Base-by-base conservation (phyloP, 805 yeast genomes). In the Wickerhamomyces hampshirensis region DNA sequence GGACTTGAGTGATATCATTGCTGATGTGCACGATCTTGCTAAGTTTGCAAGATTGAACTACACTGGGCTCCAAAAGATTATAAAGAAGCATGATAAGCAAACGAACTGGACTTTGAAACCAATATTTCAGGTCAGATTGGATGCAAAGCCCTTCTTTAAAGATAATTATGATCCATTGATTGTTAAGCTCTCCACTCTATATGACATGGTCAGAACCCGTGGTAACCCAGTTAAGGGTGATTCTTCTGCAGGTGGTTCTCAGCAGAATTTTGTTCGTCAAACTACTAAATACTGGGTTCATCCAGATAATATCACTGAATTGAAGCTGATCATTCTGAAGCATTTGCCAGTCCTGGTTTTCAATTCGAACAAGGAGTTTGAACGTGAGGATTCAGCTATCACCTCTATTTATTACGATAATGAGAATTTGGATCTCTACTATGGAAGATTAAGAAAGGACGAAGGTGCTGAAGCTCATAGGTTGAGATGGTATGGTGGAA, bases 231-330 rank as follows among this genome's bases (percentile, higher is more conserved):
- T 87, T 27, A 74, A 77, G 53, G 98, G 98, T 46, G 98, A 93
- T 63, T 80, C 96, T 4, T 60, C 97, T 5, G 97, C 98, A n/a
- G 98, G 98, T 55, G 98, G 98, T 30, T 73, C 83, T 29, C 97
- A 89, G 70, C 98, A 93, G 62, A 93, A 93, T 66, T 93, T 93
- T 55, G 98, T 93, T 31, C 83, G 98, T 63, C 98, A 93, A 65
- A 93, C 98, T 15, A 93, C 98, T 6, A 93, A 93, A 59, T 93
- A 93, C 65, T 93, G 99, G 99, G 98, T 93, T 23, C 98, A 93
- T 56, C 96, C 97, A 3, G 98, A 93, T 62, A 91, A 93, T 60
- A 88, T 93, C 58, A 93, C 98, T 12, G 98, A 93, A 67, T 74
- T 93, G 60, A 93, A 93, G 66, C 75, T 93, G 56, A 83, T 87